Evolutionary conservation across 176 grass and related monocot species (phyloP).

Genomic region (Aegilops speltoides): DNA sequence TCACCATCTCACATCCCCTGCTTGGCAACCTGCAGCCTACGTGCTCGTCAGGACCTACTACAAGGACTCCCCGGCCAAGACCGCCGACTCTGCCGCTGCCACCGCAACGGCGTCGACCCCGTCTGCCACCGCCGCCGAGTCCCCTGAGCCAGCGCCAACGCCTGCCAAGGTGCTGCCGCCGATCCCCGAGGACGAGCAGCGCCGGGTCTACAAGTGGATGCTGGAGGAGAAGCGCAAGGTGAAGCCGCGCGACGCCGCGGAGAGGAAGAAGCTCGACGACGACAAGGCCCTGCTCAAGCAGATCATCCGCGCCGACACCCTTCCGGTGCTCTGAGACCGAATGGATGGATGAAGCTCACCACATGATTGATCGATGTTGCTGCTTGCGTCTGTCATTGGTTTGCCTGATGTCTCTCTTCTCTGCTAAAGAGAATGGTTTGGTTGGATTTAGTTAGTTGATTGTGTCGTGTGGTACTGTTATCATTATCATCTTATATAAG

Average conservation of each 20-base stretch:
- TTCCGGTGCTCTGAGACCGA: slow-evolving; percentile 47
- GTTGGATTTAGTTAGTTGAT: background rate
- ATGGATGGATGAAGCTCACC: background rate
- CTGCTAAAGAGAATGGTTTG: background rate
- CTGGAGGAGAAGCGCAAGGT: slow-evolving; percentile 93
- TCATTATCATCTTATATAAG: no score
- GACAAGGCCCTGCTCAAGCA: slow-evolving; percentile 94
- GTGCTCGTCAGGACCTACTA: slow-evolving; percentile 55
- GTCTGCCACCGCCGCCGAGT: slow-evolving; percentile 10
- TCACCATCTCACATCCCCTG: background rate
- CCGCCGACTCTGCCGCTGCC: background rate
- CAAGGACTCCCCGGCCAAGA: slow-evolving; percentile 40
- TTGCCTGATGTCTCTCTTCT: background rate
- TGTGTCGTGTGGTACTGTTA: background rate
- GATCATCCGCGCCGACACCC: slow-evolving; percentile 52
- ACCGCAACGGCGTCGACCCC: background rate
- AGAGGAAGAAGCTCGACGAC: slow-evolving; percentile 82
- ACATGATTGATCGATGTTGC: background rate
- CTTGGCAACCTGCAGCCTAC: slow-evolving; percentile 46
- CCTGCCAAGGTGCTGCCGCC: slow-evolving; percentile 56
- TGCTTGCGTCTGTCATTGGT: background rate
- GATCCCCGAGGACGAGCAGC: slow-evolving; percentile 72
- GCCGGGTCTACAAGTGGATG: slow-evolving; percentile 80
- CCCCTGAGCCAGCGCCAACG: background rate
- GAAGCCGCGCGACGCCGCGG: slow-evolving; percentile 46